Base-by-base conservation (phyloP, 108 stramenopile species). In the Discostella pseudostelligera region DNA sequence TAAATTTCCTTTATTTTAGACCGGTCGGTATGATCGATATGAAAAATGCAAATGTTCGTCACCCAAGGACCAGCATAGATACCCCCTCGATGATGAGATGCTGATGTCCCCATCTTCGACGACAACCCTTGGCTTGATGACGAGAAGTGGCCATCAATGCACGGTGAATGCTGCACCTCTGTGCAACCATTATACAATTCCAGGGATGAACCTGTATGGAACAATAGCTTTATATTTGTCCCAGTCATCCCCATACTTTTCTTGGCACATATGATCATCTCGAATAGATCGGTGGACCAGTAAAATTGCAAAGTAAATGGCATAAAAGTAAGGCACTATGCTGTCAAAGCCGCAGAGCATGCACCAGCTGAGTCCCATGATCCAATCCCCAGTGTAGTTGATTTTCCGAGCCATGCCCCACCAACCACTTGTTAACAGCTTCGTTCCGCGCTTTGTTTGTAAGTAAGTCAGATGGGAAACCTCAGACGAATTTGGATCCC, bases 341-440 rank as follows among this genome's bases (percentile, higher is more conserved):
- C 83, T 83, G 26, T 81, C 76, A 69, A 95, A 93, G 3, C 97
- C 99, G 61, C 93, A 93, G 48, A 94, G 72, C 67, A 97, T 74
- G 66, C 96, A 96, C 93, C 97, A 99, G 8, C 95, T 85, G n/a
- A 99, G 67, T 29, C 93, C 96, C 96, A 99, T 96, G 64, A 97
- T 67, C 87, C 93, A 98, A 67, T 99, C 99, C 8, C 96, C 98
- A 0, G 96, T 97, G 69, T 99, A 99, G 73, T 99, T 99, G 72
- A 99, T 96, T 69, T 99, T 98, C 25, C 99, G 89, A 11, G 99
- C 97, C 67, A 80, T 62, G 14, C 99, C 99, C 99, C 99, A 99
- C 96, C 95, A 99, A 13, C 99, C 97, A 50, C 84, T 82, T 3
- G 91, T 97, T 24, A 99, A 56, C 19, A 93, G 67, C 37, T 88